Conservation (phyloP, 2,329 filamentous ascomycete genomes). For the Colletotrichum shisoi region DNA sequence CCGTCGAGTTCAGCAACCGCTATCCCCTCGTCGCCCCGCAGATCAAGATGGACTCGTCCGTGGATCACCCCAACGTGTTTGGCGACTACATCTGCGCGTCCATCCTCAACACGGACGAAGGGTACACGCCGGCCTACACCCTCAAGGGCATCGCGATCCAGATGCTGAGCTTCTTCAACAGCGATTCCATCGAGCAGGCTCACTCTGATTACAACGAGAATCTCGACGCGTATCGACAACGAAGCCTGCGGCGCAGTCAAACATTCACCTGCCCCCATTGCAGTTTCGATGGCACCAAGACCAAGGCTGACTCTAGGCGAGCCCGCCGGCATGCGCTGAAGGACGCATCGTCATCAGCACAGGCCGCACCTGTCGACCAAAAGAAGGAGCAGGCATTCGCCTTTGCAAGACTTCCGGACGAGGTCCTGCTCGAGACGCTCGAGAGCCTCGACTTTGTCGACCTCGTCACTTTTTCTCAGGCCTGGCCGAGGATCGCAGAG, state of each 20-base stretch:
- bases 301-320: conserved; percentile 19
- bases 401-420: conserved; percentile 48
- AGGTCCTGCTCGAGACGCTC: conserved; percentile 51
- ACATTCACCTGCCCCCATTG: conserved; percentile 45
- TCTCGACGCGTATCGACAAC: conserved; percentile 43
- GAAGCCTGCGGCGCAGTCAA: conserved; percentile 10
- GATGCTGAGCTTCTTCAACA: conserved; percentile 61
- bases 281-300: conserved; percentile 32
- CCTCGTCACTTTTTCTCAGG: conserved; percentile 49
- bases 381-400: not conserved
- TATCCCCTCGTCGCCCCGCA: conserved; percentile 54
- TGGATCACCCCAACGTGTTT: conserved; percentile 58
- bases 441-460: conserved; percentile 49
- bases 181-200: conserved; percentile 55
- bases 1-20: conserved; percentile 46
- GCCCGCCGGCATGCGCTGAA: conserved; percentile 20
- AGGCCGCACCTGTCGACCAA: conserved; percentile 42
- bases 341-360: not conserved
- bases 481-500: conserved; percentile 49
- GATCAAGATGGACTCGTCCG: conserved; percentile 52
- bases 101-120: conserved; percentile 54
- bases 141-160: conserved; percentile 60
- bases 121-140: conserved; percentile 60
- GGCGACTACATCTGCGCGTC: conserved; percentile 56
- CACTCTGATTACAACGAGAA: conserved; percentile 39